Evolutionary conservation across 352 stramenopile genomes (phyloP).

Genomic region (Pythium monospermum): DNA sequence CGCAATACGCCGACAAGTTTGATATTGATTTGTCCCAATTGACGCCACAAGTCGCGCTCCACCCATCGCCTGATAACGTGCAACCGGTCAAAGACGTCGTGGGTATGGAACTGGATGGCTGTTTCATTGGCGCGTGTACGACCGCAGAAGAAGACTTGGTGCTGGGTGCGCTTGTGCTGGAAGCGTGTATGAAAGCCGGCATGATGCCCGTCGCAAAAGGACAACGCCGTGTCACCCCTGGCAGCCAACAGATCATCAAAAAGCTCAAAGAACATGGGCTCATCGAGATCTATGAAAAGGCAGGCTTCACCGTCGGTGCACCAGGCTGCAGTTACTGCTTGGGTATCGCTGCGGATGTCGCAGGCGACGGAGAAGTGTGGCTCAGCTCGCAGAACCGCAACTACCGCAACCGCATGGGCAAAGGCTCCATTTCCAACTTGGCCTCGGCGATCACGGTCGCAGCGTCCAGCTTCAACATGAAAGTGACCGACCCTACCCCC

Average conservation of each 20-base stretch:
- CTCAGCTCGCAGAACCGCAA: slow-evolving; percentile 83
- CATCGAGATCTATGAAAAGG: slow-evolving; percentile 72
- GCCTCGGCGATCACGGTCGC: slow-evolving; percentile 76
- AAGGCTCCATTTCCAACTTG: slow-evolving; percentile 75
- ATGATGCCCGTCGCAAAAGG: slow-evolving; percentile 49
- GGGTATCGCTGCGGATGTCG: slow-evolving; percentile 77
- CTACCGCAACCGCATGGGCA: slow-evolving; percentile 86
- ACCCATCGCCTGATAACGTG: slow-evolving; percentile 79
- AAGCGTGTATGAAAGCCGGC: slow-evolving; percentile 67
- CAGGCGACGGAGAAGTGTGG: slow-evolving; percentile 79
- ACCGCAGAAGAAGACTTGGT: slow-evolving; percentile 80
- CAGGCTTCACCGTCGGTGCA: slow-evolving; percentile 70
- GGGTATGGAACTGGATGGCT: slow-evolving; percentile 78
- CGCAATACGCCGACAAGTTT: slow-evolving; percentile 67
- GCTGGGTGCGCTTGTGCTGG: slow-evolving; percentile 69
- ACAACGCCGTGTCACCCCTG: slow-evolving; percentile 73
- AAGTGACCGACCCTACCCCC: slow-evolving; percentile 68
- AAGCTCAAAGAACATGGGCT: slow-evolving; percentile 74
- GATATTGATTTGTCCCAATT: slow-evolving; percentile 70
- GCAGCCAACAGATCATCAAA: slow-evolving; percentile 75
- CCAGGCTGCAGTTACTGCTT: slow-evolving; percentile 81
- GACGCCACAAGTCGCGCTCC: slow-evolving; percentile 69
- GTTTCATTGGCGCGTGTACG: slow-evolving; percentile 82
- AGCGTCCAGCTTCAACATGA: slow-evolving; percentile 79
- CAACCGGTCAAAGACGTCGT: slow-evolving; percentile 58